Evolutionary conservation across 257 asterid species (phyloP).

Genomic region (Salvia hispanica): DNA sequence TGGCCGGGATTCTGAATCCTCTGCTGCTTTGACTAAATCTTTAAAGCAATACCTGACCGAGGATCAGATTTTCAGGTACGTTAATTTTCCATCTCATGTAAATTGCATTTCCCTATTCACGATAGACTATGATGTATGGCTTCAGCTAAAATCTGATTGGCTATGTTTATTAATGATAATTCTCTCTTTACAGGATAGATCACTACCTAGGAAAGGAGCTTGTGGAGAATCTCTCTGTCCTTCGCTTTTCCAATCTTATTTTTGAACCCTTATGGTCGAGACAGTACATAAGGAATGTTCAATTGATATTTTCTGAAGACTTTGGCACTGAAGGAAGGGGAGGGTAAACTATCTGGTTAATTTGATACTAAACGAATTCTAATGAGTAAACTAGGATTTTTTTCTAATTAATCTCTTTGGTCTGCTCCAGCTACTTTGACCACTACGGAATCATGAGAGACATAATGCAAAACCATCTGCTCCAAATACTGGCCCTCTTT

Average conservation of each 20-base stretch:
- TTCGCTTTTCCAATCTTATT: conserved; percentile 89
- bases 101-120: neutral
- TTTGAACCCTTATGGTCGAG: conserved; percentile 97
- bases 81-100: neutral
- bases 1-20: conserved; percentile 94
- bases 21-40: conserved; percentile 83
- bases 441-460: conserved; percentile 91
- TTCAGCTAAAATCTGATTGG: neutral
- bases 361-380: conserved; percentile 13
- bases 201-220: conserved; percentile 98
- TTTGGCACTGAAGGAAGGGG: conserved; percentile 98
- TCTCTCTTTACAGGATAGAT: conserved; percentile 69
- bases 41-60: conserved; percentile 81
- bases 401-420: conserved; percentile 22
- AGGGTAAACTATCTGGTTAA: conserved; percentile 61
- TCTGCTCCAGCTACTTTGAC: conserved; percentile 74
- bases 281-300: conserved; percentile 91
- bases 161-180: conserved; percentile 2
- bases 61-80: conserved; percentile 89
- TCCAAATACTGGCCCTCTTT: conserved; percentile 92
- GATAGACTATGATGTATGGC: neutral
- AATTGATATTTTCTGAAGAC: conserved; percentile 91
- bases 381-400: neutral
- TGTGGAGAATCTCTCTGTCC: conserved; percentile 93
- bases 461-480: conserved; percentile 96